Evolutionary conservation across 257 asterid genomes (phyloP).

Genomic region (Petunia secreta): DNA sequence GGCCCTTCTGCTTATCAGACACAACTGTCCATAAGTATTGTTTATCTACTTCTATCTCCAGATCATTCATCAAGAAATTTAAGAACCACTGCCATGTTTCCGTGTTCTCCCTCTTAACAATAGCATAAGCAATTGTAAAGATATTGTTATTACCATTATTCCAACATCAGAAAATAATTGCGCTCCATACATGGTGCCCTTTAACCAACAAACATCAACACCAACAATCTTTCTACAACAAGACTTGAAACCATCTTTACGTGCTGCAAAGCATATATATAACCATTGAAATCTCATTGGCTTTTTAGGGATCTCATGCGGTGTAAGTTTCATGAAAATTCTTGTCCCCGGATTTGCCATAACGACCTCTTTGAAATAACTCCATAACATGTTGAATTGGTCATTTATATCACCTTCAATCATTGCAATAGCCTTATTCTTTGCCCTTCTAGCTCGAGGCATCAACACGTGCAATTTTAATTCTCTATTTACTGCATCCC

Average conservation of each 20-base stretch:
- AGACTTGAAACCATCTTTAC: not conserved
- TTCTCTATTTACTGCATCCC: not conserved
- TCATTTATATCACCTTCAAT: not conserved
- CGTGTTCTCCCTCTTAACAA: slow-evolving; percentile 22
- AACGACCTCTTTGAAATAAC: no score
- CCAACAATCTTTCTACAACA: not conserved
- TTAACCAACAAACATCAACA: slow-evolving; percentile 4
- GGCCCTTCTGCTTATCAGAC: slow-evolving; percentile 30
- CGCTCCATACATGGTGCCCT: not conserved
- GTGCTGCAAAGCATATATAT: not conserved
- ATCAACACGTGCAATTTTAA: not conserved
- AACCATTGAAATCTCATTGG: not conserved
- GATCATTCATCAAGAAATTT: not conserved
- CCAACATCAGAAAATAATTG: not conserved
- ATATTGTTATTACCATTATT: slow-evolving; percentile 24
- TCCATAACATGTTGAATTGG: not conserved
- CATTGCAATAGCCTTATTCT: not conserved
- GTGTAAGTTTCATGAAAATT: not conserved
- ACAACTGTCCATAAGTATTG: slow-evolving; percentile 8
- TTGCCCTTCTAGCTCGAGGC: not conserved
- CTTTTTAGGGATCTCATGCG: not conserved
- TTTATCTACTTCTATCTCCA: not conserved
- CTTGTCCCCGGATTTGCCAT: no score
- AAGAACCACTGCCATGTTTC: slow-evolving; percentile 29
- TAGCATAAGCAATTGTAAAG: slow-evolving; percentile 27